phyloP scores from a whole-genome alignment of 2,329 filamentous ascomycete genomes.

The Alternaria brassicae region DNA sequence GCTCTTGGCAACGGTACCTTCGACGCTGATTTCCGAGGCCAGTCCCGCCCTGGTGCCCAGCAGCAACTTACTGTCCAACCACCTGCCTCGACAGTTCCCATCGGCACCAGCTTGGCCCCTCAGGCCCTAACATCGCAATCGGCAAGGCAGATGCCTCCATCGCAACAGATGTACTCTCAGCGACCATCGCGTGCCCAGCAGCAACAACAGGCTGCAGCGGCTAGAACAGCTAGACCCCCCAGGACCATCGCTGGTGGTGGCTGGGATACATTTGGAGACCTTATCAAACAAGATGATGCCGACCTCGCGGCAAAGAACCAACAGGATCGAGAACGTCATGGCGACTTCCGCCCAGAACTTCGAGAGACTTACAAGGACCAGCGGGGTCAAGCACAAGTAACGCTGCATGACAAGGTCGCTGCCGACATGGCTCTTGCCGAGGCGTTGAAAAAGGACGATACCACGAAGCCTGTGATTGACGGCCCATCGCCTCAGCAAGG shows the following conservation, averaged over 20 bases:
- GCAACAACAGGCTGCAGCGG: slow-evolving; percentile 11
- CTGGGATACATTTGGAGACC: slow-evolving; percentile 44
- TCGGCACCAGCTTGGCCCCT: slow-evolving; percentile 30
- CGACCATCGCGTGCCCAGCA: slow-evolving; percentile 23
- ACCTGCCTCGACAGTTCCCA: slow-evolving; percentile 31
- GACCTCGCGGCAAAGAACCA: slow-evolving; percentile 32
- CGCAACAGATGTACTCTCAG: slow-evolving; percentile 33
- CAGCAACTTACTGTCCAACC: slow-evolving; percentile 39
- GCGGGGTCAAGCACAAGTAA: slow-evolving; percentile 40
- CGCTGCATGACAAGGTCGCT: slow-evolving; percentile 36
- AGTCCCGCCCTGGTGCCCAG: slow-evolving; percentile 49
- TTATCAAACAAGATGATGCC: slow-evolving; percentile 42
- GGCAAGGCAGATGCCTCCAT: slow-evolving; percentile 23
- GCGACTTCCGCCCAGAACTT: slow-evolving; percentile 43
- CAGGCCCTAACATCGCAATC: slow-evolving; percentile 26
- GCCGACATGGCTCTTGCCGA: slow-evolving; percentile 22
- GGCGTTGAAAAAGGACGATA: slow-evolving; percentile 37
- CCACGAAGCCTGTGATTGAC: slow-evolving; percentile 31
- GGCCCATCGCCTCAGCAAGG: slow-evolving; percentile 31
- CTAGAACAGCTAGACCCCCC: slow-evolving; percentile 35
- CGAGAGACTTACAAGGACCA: slow-evolving; percentile 44
- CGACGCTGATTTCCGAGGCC: slow-evolving; percentile 64
- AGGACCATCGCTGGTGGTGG: slow-evolving; percentile 39
- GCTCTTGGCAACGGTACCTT: slow-evolving; percentile 82
- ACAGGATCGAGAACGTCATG: slow-evolving; percentile 39